Conservation (phyloP, 495 filamentous ascomycete species). For the Aspergillus coremiiformis region DNA sequence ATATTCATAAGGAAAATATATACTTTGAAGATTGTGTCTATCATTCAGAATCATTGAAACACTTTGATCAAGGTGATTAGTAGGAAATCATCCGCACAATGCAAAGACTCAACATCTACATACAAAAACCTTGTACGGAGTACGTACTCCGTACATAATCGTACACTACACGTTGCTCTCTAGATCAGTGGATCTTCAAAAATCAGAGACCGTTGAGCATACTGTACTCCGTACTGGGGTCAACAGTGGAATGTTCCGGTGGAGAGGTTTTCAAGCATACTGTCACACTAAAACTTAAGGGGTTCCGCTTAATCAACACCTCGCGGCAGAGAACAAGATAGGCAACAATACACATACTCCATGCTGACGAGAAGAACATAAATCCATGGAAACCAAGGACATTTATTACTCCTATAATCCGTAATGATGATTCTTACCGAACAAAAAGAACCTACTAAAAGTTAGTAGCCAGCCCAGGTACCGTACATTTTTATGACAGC, state of each 20-base stretch:
- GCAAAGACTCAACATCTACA: too few relatives aligned
- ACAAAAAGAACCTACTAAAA: too few relatives aligned
- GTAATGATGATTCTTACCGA: too few relatives aligned
- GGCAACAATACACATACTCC: not conserved
- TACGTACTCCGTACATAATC: not conserved
- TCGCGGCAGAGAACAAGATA: not conserved
- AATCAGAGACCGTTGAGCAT: not conserved
- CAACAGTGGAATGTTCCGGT: not conserved
- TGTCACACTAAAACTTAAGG: not conserved
- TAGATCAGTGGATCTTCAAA: not conserved
- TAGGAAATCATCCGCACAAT: too few relatives aligned
- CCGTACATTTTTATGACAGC: constrained; percentile 7
- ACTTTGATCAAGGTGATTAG: too few relatives aligned
- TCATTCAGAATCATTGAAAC: too few relatives aligned
- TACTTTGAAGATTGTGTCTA: too few relatives aligned
- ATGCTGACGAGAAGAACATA: not conserved
- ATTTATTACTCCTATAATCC: too few relatives aligned
- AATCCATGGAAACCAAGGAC: not conserved
- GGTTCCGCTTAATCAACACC: not conserved
- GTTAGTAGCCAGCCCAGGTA: too few relatives aligned
- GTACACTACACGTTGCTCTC: not conserved
- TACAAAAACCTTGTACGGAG: not conserved
- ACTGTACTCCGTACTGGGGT: not conserved
- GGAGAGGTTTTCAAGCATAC: not conserved
- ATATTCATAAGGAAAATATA: too few relatives aligned